phyloP scores from a whole-genome alignment of 2,329 filamentous ascomycete genomes.

The Ceratocystis eucalypticola region DNA sequence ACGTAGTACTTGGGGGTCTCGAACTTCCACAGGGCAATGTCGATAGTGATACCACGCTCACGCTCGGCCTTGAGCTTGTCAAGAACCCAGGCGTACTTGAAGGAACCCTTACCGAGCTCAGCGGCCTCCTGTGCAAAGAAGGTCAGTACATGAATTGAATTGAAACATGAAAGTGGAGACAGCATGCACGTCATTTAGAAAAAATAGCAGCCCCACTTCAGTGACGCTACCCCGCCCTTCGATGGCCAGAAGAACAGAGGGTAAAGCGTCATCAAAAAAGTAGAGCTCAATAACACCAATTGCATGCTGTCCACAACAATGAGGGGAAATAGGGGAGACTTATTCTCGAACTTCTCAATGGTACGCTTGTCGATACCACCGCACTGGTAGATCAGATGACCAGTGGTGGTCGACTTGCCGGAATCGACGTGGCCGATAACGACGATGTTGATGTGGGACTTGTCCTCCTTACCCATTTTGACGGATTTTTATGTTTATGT shows the following conservation, averaged over 20 bases:
- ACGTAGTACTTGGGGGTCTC: slow-evolving; percentile 96
- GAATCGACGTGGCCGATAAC: slow-evolving; percentile 99
- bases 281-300: background rate
- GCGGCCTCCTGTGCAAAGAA: slow-evolving; percentile 65
- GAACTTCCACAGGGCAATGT: slow-evolving; percentile 99
- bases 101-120: slow-evolving; percentile 98
- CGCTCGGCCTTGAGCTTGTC: slow-evolving; percentile 99
- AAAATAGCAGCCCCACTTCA: background rate
- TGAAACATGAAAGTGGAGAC: slow-evolving; percentile 2
- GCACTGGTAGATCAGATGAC: slow-evolving; percentile 99
- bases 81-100: slow-evolving; percentile 99
- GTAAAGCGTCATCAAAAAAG: background rate
- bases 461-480: slow-evolving; percentile 68
- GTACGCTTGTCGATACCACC: slow-evolving; percentile 99
- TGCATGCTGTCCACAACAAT: background rate
- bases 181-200: slow-evolving; percentile 1
- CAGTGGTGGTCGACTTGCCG: slow-evolving; percentile 92
- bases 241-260: background rate
- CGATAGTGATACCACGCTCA: slow-evolving; percentile 99
- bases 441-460: slow-evolving; percentile 94
- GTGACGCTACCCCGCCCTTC: background rate
- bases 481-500: slow-evolving; percentile 22
- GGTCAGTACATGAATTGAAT: slow-evolving; percentile 19
- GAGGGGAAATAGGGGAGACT: slow-evolving; percentile 26
- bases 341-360: slow-evolving; percentile 99